Percentiles rank a stretch among this genome's conserved stretches.
phyloP scores from a whole-genome alignment of 2,329 filamentous ascomycete genomes.

The Pezicula rhizophila region DNA sequence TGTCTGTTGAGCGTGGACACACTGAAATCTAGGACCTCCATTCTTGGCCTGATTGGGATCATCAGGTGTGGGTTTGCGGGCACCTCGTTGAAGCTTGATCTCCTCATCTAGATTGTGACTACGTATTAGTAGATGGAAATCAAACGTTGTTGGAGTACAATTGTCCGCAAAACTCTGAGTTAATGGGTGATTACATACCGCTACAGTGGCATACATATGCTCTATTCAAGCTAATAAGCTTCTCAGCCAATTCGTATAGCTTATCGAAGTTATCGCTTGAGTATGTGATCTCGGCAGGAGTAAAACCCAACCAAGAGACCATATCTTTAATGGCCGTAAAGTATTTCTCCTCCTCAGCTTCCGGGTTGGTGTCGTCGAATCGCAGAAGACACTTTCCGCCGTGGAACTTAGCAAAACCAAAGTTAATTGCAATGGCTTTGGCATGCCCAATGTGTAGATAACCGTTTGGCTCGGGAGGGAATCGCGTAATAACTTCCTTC shows the following conservation, averaged over 20 bases:
- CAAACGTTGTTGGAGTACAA: background rate
- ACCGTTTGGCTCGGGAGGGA: conserved; percentile 86
- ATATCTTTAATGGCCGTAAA: conserved; percentile 87
- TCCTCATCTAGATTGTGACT: conserved; percentile 52
- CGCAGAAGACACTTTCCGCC: conserved; percentile 68
- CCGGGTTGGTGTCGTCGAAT: conserved; percentile 94
- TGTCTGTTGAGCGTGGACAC: conserved; percentile 69
- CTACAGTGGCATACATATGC: conserved; percentile 87
- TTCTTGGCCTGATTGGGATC: conserved; percentile 37
- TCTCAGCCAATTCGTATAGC: conserved; percentile 83
- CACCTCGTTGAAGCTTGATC: conserved; percentile 81
- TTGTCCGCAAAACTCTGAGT: background rate
- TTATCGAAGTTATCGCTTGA: conserved; percentile 82
- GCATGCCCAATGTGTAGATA: conserved; percentile 90
- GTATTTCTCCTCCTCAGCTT: conserved; percentile 85
- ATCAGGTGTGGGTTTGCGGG: conserved; percentile 25
- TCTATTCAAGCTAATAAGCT: conserved; percentile 65
- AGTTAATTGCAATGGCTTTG: conserved; percentile 94
- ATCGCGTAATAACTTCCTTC: conserved; percentile 59
- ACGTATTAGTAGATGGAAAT: conserved; percentile 18
- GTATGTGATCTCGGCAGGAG: conserved; percentile 73
- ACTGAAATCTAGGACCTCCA: conserved; percentile 67
- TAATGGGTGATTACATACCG: conserved; percentile 29
- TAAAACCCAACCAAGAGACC: conserved; percentile 75
- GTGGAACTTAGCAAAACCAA: conserved; percentile 84